Percentiles rank a stretch among this genome's conserved stretches.
phyloP scores from a whole-genome alignment of 139 green algal genomes.

The Klebsormidium nitens region DNA sequence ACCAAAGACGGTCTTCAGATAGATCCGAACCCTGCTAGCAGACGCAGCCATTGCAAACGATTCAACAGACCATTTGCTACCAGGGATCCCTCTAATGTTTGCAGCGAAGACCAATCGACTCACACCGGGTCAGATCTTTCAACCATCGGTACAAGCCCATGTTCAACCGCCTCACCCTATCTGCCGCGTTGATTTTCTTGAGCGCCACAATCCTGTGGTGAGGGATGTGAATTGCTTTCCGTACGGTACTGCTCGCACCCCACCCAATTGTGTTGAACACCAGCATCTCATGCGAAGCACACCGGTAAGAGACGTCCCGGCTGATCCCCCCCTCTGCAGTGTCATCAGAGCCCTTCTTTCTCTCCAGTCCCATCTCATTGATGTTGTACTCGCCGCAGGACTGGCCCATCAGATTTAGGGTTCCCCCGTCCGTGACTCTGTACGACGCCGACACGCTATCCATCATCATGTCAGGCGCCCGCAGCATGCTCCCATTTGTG shows the following conservation, averaged over 20 bases:
- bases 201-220: conserved; percentile 42
- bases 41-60: too few relatives aligned
- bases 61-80: too few relatives aligned
- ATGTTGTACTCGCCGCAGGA: conserved; percentile 35
- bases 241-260: conserved; percentile 38
- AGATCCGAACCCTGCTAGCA: too few relatives aligned
- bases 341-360: background rate
- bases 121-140: too few relatives aligned
- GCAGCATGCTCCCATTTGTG: background rate
- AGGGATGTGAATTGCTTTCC: conserved; percentile 40
- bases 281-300: conserved; percentile 23
- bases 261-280: conserved; percentile 34
- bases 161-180: conserved; percentile 24
- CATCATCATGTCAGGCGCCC: conserved; percentile 12
- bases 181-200: conserved; percentile 46
- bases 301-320: conserved; percentile 20
- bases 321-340: background rate
- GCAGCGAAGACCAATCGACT: too few relatives aligned
- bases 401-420: conserved; percentile 36
- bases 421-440: conserved; percentile 20
- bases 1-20: too few relatives aligned
- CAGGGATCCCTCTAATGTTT: too few relatives aligned
- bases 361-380: conserved; percentile 14
- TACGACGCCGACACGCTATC: conserved; percentile 16
- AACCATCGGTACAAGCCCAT: too few relatives aligned